Evolutionary conservation across 495 filamentous ascomycete genomes (phyloP).

Genomic region (Lasiosphaeria miniovina): DNA sequence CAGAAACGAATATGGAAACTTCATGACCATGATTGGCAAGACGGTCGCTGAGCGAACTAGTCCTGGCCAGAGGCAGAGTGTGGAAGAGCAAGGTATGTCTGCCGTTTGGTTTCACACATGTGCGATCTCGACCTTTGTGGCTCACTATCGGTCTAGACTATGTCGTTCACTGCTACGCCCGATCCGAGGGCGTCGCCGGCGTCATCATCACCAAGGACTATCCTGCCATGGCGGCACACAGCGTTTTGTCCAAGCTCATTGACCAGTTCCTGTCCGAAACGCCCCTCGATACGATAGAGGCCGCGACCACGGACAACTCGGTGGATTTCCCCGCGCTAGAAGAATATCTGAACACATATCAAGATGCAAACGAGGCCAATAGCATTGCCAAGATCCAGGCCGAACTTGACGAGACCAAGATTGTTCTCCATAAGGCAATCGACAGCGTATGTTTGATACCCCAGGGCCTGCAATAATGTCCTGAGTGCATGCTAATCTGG

Average conservation of each 20-base stretch:
- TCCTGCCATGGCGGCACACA: conserved; percentile 86
- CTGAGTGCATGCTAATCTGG: conserved; percentile 12
- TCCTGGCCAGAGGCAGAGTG: conserved; percentile 85
- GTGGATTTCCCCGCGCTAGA: conserved; percentile 67
- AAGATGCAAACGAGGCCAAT: conserved; percentile 84
- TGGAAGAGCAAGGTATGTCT: conserved; percentile 75
- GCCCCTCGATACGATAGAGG: conserved; percentile 64
- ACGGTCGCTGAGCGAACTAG: conserved; percentile 76
- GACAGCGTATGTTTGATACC: conserved; percentile 52
- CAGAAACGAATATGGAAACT: conserved; percentile 61
- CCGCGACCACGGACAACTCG: conserved; percentile 43
- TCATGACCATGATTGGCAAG: conserved; percentile 67
- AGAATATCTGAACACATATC: conserved; percentile 83
- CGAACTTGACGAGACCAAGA: conserved; percentile 97
- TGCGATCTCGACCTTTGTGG: neutral
- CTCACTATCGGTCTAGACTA: conserved; percentile 47
- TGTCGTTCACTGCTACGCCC: conserved; percentile 87
- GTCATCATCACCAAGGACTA: conserved; percentile 91
- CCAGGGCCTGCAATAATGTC: neutral
- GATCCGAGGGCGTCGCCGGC: conserved; percentile 80
- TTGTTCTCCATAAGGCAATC: conserved; percentile 95
- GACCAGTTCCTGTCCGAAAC: conserved; percentile 88
- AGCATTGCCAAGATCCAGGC: conserved; percentile 93
- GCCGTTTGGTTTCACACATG: neutral
- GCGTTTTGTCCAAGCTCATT: conserved; percentile 84